A percentile compares a stretch with the other conserved stretches of the same genome.
Conservation (phyloP, 2,329 filamentous ascomycete species). For the Fusarium protoensiforme region DNA sequence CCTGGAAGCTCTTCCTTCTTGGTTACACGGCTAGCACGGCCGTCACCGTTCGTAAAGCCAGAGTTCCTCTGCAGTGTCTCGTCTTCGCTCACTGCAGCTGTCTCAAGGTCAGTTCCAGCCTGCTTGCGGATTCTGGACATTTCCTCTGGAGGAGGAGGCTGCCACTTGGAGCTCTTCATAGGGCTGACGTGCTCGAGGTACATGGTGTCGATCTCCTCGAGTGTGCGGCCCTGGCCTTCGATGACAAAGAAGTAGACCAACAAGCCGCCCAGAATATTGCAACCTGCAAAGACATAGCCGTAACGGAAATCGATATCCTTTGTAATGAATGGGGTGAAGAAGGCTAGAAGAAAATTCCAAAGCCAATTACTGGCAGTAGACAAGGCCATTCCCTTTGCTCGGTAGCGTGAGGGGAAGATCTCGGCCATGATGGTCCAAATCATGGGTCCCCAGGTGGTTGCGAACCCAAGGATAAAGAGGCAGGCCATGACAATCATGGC, state of each 20-base stretch:
- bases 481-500: slow-evolving; percentile 72
- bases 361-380: slow-evolving; percentile 73
- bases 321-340: slow-evolving; percentile 85
- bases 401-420: slow-evolving; percentile 72
- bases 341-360: slow-evolving; percentile 80
- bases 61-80: slow-evolving; percentile 24
- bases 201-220: slow-evolving; percentile 86
- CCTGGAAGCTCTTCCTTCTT: slow-evolving; percentile 32
- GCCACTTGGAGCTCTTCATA: slow-evolving; percentile 69
- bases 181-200: slow-evolving; percentile 74
- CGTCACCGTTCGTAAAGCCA: slow-evolving; percentile 8
- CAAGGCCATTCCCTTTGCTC: slow-evolving; percentile 69
- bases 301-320: slow-evolving; percentile 76
- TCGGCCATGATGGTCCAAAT: slow-evolving; percentile 74
- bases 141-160: slow-evolving; percentile 55
- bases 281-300: slow-evolving; percentile 81
- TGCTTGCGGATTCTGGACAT: slow-evolving; percentile 55
- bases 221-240: slow-evolving; percentile 76
- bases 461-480: slow-evolving; percentile 73
- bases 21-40: neutral
- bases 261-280: slow-evolving; percentile 71
- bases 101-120: slow-evolving; percentile 54
- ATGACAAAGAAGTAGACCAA: slow-evolving; percentile 83
- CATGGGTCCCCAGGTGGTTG: slow-evolving; percentile 75
- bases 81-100: slow-evolving; percentile 28